These are phyloP conservation scores for Sedum album DNA, from an alignment of 164 flowering plant species.

Conservation along the genomic window DNA sequence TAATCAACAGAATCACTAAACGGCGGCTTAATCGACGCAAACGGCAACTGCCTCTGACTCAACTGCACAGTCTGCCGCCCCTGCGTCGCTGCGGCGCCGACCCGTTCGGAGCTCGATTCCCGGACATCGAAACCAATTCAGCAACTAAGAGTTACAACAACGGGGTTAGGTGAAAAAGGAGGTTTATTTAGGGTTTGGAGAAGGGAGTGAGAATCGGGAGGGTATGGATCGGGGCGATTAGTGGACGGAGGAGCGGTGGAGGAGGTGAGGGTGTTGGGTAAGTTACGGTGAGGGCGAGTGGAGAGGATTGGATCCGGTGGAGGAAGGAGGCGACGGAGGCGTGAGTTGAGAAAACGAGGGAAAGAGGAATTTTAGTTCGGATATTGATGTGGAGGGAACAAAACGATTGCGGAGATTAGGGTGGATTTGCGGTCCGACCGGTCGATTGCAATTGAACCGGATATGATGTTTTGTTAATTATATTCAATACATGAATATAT, in stretches of 20 bases:
- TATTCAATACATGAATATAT: no score
- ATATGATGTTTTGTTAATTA: no score
- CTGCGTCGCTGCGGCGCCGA: slow-evolving; percentile 21
- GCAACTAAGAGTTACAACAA: no score
- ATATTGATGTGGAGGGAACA: slow-evolving; percentile 20
- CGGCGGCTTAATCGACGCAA: slow-evolving; percentile 18
- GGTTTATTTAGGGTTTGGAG: not conserved
- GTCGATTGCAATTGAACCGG: not conserved
- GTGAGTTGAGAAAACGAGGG: slow-evolving; percentile 63
- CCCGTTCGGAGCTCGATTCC: slow-evolving; percentile 29
- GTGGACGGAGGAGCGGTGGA: not conserved
- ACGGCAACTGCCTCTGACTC: slow-evolving; percentile 25
- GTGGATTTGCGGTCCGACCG: not conserved
- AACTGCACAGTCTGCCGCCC: slow-evolving; percentile 30
- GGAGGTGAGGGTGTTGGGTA: slow-evolving; percentile 12
- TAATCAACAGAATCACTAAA: slow-evolving; percentile 19
- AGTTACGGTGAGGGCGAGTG: slow-evolving; percentile 15
- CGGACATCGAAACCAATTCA: slow-evolving; percentile 28
- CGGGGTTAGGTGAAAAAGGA: not conserved
- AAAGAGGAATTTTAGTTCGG: slow-evolving; percentile 75
- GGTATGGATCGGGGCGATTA: not conserved
- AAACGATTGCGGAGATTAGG: not conserved
- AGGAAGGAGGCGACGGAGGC: not conserved
- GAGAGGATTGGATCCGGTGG: slow-evolving; percentile 15
- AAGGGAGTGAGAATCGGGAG: no score